Conservation (phyloP, 306 rosid species). For the Pueraria montana region DNA sequence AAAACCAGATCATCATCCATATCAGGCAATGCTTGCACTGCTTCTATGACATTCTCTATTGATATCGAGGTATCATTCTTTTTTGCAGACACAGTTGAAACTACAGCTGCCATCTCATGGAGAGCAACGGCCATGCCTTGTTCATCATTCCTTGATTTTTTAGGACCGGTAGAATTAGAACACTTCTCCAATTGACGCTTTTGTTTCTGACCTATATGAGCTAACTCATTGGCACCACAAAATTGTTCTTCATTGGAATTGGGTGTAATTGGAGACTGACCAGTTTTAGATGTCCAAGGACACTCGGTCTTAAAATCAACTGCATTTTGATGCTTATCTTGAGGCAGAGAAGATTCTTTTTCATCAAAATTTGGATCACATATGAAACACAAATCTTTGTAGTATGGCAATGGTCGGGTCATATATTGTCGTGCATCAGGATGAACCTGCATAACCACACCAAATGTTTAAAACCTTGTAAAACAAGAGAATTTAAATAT, state of each 20-base stretch:
- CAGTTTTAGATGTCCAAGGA: slow-evolving; percentile 34
- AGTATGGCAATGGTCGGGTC: slow-evolving; percentile 82
- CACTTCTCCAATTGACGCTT: slow-evolving; percentile 59
- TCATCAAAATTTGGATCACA: slow-evolving; percentile 64
- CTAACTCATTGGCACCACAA: slow-evolving; percentile 48
- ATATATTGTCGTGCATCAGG: slow-evolving; percentile 80
- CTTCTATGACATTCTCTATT: slow-evolving; percentile 69
- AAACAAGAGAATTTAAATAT: slow-evolving; percentile 34
- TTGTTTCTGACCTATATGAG: slow-evolving; percentile 52
- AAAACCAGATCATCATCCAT: slow-evolving; percentile 85
- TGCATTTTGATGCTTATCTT: slow-evolving; percentile 55
- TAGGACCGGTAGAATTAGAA: slow-evolving; percentile 51
- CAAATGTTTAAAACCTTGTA: slow-evolving; percentile 26
- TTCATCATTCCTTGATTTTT: slow-evolving; percentile 57
- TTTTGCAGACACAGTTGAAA: slow-evolving; percentile 63
- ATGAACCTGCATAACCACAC: slow-evolving; percentile 65
- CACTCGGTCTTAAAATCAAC: slow-evolving; percentile 43
- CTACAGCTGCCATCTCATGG: slow-evolving; percentile 70
- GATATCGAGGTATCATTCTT: slow-evolving; percentile 54
- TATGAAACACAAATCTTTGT: slow-evolving; percentile 72
- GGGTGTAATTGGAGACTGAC: slow-evolving; percentile 59
- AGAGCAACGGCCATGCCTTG: slow-evolving; percentile 68
- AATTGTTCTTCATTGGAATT: slow-evolving; percentile 55
- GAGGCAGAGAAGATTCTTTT: slow-evolving; percentile 55
- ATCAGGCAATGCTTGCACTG: slow-evolving; percentile 81